phyloP scores from a whole-genome alignment of 2,329 filamentous ascomycete species.

The Pseudogymnoascus sp. region DNA sequence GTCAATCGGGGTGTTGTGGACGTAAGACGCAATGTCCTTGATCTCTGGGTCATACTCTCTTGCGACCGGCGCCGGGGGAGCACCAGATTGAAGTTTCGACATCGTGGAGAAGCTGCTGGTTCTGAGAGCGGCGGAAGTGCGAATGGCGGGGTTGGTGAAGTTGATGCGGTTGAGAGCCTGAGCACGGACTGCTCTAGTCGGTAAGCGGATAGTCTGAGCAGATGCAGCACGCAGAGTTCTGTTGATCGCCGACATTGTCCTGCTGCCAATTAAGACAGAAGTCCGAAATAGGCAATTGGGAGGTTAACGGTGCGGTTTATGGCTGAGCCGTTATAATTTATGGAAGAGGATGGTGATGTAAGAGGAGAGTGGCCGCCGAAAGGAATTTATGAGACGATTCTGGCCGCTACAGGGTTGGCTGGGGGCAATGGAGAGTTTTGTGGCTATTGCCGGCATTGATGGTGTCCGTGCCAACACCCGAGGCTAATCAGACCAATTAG shows the following conservation, averaged over 20 bases:
- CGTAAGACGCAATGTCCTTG: conserved; percentile 88
- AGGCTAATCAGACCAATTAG: conserved; percentile 4
- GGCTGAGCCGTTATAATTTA: not conserved
- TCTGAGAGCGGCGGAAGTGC: not conserved
- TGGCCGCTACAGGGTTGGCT: conserved; percentile 4
- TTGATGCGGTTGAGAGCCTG: not conserved
- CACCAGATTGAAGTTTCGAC: conserved; percentile 32
- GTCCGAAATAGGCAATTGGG: not conserved
- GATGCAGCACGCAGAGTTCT: conserved; percentile 8
- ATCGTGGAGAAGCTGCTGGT: conserved; percentile 29
- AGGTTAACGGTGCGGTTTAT: not conserved
- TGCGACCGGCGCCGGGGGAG: conserved; percentile 42
- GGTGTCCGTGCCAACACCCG: conserved; percentile 5
- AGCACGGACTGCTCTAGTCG: conserved; percentile 5
- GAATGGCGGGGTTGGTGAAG: conserved; percentile 1
- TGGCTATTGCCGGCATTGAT: not conserved
- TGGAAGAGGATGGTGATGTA: not conserved
- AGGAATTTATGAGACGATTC: conserved; percentile 7
- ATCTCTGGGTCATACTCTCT: conserved; percentile 84
- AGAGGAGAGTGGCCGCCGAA: not conserved
- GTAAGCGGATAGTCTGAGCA: not conserved
- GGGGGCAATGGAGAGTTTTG: not conserved
- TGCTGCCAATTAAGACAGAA: conserved; percentile 1
- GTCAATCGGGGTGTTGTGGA: conserved; percentile 83
- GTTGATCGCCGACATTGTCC: conserved; percentile 12